Base-by-base conservation (phyloP, 73 alveolate species). In the Paraurostyla sp. region DNA sequence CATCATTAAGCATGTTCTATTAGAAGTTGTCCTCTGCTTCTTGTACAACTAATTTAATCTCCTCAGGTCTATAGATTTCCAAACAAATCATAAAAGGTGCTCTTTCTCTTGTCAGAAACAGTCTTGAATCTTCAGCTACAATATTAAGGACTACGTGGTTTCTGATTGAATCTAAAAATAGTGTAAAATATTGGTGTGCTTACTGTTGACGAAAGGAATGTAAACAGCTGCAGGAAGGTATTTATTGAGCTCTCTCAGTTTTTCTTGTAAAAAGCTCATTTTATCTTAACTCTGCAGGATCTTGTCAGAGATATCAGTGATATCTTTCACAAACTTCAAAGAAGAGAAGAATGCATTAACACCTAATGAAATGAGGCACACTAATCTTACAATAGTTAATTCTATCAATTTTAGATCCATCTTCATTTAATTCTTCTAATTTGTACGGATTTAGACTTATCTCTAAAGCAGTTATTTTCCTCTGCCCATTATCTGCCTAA, bases 71-170 rank as follows among this genome's bases (percentile, higher is more conserved):
- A 54, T 68, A 92, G 15, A 92, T 60, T 45, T 92, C 97, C 29
- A 92, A 3, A 52, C 97, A 92, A n/a, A 92, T 71, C 89, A 88
- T 78, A 65, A 88, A 92, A 13, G 97, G 97, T 25, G 94, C 94
- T 88, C 94, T 92, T 69, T 92, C 97, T 69, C 68, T 88, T 1
- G 97, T 92, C 33, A 92, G 60, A 46, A 92, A 92, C 20, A 92
- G 56, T 71, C 87, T 92, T 4, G 93, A 76, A 56, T 92, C 97
- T 13, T 63, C 63, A 6, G 46, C 87, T 38, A 56, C 92, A 4
- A 92, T 92, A 42, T 88, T 92, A 33, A 92, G 57, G 3, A 92
- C 91, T 0, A 69, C 89, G 36, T 92, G 69, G 59, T 88, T 62
- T 68, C 97, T 71, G 16, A 63, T 35, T 15, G 84, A 15, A 41